Percentiles rank a stretch among this genome's conserved stretches.
Evolutionary conservation across 169 alveolate genomes (phyloP).

Genomic region (Cryptosporidium meleagridis): DNA sequence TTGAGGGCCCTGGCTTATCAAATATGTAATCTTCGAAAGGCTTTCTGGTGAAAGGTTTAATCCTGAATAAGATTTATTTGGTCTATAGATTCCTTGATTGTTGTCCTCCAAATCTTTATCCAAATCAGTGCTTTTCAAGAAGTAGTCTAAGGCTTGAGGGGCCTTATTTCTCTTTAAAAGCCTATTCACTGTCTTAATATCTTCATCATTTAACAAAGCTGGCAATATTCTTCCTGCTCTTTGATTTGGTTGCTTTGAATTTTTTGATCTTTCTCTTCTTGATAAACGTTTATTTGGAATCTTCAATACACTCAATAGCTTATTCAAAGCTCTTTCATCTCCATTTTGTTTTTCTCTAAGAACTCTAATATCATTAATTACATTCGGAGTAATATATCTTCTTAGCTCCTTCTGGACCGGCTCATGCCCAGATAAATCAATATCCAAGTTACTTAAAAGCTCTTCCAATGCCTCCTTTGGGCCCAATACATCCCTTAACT

Average conservation of each 20-base stretch:
- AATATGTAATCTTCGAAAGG: constrained; percentile 2
- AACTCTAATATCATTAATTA: constrained; percentile 1
- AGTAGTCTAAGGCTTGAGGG: constrained; percentile 54
- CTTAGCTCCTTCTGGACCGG: constrained; percentile 34
- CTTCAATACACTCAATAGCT: constrained; percentile 22
- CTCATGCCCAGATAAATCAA: constrained; percentile 16
- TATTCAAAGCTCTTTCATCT: constrained; percentile 31
- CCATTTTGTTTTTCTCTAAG: constrained; percentile 25
- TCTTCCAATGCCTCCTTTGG: constrained; percentile 71
- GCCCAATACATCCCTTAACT: constrained; percentile 46
- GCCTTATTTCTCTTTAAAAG: constrained; percentile 34
- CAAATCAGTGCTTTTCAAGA: constrained; percentile 30
- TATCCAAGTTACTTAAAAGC: constrained; percentile 16
- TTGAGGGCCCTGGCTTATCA: constrained; percentile 27
- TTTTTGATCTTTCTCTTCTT: not conserved
- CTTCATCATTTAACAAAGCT: constrained; percentile 45
- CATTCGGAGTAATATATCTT: constrained; percentile 18
- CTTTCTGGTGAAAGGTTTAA: constrained; percentile 14
- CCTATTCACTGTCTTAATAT: constrained; percentile 48
- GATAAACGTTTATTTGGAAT: constrained; percentile 13
- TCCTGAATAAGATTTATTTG: constrained; percentile 10
- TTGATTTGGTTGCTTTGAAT: not conserved
- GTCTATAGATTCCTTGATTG: constrained; percentile 18
- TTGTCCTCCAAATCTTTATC: constrained; percentile 49
- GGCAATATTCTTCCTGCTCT: constrained; percentile 12